A percentile compares a stretch with the other conserved stretches of the same genome.
Conservation (phyloP, 164 flowering plant species). For the Chimonanthus salicifolius region DNA sequence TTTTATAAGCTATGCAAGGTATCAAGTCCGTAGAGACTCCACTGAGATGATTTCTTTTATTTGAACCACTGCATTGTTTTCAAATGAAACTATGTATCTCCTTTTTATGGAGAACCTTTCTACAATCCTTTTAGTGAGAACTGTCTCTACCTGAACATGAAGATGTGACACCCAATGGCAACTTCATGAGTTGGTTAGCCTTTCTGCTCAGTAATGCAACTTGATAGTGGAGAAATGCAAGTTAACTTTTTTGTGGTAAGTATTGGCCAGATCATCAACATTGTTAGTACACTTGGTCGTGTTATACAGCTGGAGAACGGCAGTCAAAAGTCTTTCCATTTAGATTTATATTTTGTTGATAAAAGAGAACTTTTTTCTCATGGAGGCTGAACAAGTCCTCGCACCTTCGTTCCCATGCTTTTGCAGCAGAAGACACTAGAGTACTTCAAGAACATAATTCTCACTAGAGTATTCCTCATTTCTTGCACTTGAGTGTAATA, state of each 20-base stretch:
- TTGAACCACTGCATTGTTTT: neutral
- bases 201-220: too few species aligned
- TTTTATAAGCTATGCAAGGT: slow-evolving; percentile 92
- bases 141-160: too few species aligned
- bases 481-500: neutral
- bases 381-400: neutral
- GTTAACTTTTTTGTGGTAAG: too few species aligned
- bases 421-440: slow-evolving; percentile 85
- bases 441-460: slow-evolving; percentile 69
- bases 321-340: too few species aligned
- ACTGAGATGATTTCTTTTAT: neutral
- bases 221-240: too few species aligned
- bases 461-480: slow-evolving; percentile 60
- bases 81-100: neutral
- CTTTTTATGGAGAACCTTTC: neutral
- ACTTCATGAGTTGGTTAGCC: too few species aligned
- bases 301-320: too few species aligned
- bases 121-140: too few species aligned
- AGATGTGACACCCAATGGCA: too few species aligned
- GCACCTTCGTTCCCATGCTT: slow-evolving; percentile 5
- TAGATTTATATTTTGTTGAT: too few species aligned
- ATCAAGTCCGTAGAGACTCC: slow-evolving; percentile 2
- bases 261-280: too few species aligned
- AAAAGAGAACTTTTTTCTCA: neutral
- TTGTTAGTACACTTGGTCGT: too few species aligned